These are phyloP conservation scores for Taiwanofungus camphoratus DNA, from an alignment of 1,284 basidiomycete species.

Conservation along the genomic window DNA sequence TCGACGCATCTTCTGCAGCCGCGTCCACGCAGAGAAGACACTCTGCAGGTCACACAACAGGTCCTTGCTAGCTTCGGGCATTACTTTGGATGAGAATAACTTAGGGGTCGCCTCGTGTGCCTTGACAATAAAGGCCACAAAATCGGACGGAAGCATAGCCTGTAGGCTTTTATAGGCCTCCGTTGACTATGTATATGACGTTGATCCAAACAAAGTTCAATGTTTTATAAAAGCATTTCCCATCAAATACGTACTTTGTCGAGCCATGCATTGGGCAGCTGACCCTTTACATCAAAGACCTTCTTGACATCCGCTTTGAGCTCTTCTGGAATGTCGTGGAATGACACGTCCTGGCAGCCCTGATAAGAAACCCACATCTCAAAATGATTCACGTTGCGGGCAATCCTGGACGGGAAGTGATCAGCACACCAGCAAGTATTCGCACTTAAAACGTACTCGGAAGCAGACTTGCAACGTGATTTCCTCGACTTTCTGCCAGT, in stretches of 20 bases:
- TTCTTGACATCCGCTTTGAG: slow-evolving; percentile 16
- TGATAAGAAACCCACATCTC: slow-evolving; percentile 29
- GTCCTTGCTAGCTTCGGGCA: slow-evolving; percentile 19
- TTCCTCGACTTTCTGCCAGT: slow-evolving; percentile 4
- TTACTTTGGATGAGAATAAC: slow-evolving; percentile 34
- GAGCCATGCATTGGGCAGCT: slow-evolving; percentile 25
- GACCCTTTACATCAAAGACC: slow-evolving; percentile 24
- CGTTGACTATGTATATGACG: slow-evolving; percentile 22
- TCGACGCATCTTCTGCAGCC: slow-evolving; percentile 36
- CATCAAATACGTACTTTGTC: slow-evolving; percentile 18
- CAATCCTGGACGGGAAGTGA: slow-evolving; percentile 23
- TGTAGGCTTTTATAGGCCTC: slow-evolving; percentile 22
- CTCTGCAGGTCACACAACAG: slow-evolving; percentile 33
- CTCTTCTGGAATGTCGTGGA: slow-evolving; percentile 25
- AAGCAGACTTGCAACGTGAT: slow-evolving; percentile 20
- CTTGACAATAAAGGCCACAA: slow-evolving; percentile 34
- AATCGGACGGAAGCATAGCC: slow-evolving; percentile 26
- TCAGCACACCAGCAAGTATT: not conserved
- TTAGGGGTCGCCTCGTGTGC: slow-evolving; percentile 32
- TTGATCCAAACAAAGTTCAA: not conserved
- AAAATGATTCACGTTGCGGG: slow-evolving; percentile 26
- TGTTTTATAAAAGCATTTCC: not conserved
- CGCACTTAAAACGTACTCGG: slow-evolving; percentile 17
- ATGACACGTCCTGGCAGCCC: slow-evolving; percentile 25
- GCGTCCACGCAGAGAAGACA: slow-evolving; percentile 41